Base-by-base conservation (phyloP, 768 basidiomycete species). In the Tylopilus cervinicoccineus region DNA sequence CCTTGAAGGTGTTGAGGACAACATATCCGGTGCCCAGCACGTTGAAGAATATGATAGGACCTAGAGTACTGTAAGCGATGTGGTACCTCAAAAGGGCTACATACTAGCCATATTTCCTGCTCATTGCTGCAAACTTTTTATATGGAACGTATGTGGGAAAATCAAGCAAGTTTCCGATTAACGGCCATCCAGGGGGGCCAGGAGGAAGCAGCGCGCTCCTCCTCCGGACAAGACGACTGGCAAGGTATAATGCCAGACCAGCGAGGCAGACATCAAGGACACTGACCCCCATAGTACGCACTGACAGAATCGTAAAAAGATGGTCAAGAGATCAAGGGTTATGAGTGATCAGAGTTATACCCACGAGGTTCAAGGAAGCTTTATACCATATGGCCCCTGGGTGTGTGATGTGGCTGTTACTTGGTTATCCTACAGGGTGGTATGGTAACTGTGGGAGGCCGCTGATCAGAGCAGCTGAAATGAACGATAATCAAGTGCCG, bases 81-180 rank as follows among this genome's bases (percentile, higher is more conserved):
- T 3, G n/a, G 5, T 17, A 31, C 20, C 50, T 43, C 48, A 38
- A 27, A n/a, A 34, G 5, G 14, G n/a, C 8, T 29, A 16, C 5
- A 26, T 28, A 60, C 70, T 49, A 56, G 75, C 80, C 81, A 54
- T 72, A 81, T 58, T 63, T 63, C 48, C 76, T 69, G 41, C 14
- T 23, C 45, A 54, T 27, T 29, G 67, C 64, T 11, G 73, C 69
- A 49, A 78, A 79, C 0, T 75, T 76, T 13, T 75, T 47, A 76
- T 78, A 81, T 48, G 76, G 75, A 39, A 70, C 65, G 37, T 71
- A 68, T 16, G 64, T 64, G 23, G 79, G 80, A 73, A 82, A 76
- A 53, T 81, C 78, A 19, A 79, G 59, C 5, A 77, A 54, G 54
- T 81, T 81, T 24, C 80, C 79, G 28, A 82, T 63, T 7, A 82